A percentile compares a stretch with the other conserved stretches of the same genome.
Conservation (phyloP, 192 early-diverging fungal species). For the Coemansia sp. region DNA sequence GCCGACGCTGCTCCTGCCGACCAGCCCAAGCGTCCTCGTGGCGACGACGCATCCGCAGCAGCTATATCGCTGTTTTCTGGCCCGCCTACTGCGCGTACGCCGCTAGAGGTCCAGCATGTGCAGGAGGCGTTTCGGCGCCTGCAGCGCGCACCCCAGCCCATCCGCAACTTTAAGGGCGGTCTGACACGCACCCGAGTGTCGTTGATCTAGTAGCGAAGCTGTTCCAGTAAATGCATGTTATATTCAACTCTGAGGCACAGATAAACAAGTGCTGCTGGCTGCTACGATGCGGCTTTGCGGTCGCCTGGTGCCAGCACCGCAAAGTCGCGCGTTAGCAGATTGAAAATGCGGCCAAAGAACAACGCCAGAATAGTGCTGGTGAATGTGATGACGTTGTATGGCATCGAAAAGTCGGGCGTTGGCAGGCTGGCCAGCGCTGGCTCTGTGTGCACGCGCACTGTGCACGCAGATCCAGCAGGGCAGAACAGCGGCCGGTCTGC, state of each 20-base stretch:
- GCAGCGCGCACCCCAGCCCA: slow-evolving; percentile 69
- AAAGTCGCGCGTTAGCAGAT: slow-evolving; percentile 71
- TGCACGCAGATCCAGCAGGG: slow-evolving; percentile 15
- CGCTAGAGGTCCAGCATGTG: slow-evolving; percentile 81
- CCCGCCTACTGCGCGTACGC: slow-evolving; percentile 75
- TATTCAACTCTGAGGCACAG: not conserved
- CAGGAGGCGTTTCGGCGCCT: slow-evolving; percentile 90
- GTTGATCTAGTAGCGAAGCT: slow-evolving; percentile 56
- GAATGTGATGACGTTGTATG: slow-evolving; percentile 98
- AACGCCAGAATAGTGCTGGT: slow-evolving; percentile 93
- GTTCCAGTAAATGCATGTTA: not conserved
- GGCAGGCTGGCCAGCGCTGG: slow-evolving; percentile 84
- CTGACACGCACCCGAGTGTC: slow-evolving; percentile 70
- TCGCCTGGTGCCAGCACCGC: slow-evolving; percentile 26
- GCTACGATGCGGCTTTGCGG: no score
- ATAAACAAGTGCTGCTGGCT: not conserved
- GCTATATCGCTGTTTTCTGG: slow-evolving; percentile 70
- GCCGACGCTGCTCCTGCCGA: slow-evolving; percentile 22
- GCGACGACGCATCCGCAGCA: slow-evolving; percentile 14
- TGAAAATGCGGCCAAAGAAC: slow-evolving; percentile 95
- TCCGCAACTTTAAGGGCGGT: slow-evolving; percentile 76
- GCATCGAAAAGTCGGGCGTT: slow-evolving; percentile 98
- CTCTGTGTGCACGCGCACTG: slow-evolving; percentile 74
- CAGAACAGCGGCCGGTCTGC: slow-evolving; percentile 16
- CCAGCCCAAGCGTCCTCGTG: slow-evolving; percentile 32